These are phyloP conservation scores for Fraxinus quadrangulata DNA, from an alignment of 257 asterid genomes.

Conservation along the genomic window DNA sequence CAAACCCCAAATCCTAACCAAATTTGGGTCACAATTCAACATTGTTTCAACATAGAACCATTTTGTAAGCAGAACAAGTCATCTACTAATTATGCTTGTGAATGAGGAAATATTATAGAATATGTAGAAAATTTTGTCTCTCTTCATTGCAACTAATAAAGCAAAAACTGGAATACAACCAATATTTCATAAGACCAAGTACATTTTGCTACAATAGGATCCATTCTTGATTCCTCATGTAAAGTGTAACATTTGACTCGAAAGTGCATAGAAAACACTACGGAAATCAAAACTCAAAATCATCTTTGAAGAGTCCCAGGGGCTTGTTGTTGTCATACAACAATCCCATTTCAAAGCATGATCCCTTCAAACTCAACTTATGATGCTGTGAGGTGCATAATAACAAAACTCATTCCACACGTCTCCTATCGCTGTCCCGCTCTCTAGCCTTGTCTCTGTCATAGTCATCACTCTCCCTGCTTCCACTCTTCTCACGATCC, in stretches of 20 bases:
- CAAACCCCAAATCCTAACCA: too few species aligned
- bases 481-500: constrained; percentile 66
- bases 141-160: too few species aligned
- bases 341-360: background rate
- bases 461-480: constrained; percentile 72
- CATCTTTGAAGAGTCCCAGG: background rate
- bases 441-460: constrained; percentile 55
- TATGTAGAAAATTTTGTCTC: too few species aligned
- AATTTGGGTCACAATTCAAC: too few species aligned
- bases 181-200: background rate
- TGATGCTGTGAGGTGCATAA: background rate
- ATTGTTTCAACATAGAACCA: too few species aligned
- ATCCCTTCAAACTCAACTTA: background rate
- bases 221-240: background rate
- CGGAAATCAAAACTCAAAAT: background rate
- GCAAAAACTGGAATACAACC: background rate
- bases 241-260: background rate
- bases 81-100: too few species aligned
- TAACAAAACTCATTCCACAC: constrained; percentile 45
- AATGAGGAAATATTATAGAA: too few species aligned
- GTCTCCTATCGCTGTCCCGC: constrained; percentile 49
- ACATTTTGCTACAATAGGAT: background rate
- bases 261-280: background rate
- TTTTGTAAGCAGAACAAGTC: too few species aligned
- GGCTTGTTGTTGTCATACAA: background rate